Conservation (phyloP, 306 rosid species). For the Cucumis melo region DNA sequence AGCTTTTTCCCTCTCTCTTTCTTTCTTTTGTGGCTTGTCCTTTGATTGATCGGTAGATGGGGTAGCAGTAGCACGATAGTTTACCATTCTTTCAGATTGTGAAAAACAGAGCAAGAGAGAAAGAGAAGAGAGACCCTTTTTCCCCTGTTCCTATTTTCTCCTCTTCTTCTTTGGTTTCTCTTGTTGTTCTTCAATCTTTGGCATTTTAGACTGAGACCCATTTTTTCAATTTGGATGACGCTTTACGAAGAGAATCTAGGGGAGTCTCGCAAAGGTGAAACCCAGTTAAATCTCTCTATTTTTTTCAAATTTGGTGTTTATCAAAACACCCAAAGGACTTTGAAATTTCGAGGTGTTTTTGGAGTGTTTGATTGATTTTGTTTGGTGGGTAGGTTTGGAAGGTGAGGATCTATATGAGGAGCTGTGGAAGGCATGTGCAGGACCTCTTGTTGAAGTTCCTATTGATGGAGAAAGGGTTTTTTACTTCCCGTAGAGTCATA, state of each 20-base stretch:
- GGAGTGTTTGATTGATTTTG: neutral
- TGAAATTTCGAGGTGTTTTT: neutral
- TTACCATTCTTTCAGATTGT: conserved; percentile 12
- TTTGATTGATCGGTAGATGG: conserved; percentile 27
- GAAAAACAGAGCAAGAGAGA: neutral
- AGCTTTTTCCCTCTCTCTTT: neutral
- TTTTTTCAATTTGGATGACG: conserved; percentile 33
- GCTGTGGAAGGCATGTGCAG: conserved; percentile 81
- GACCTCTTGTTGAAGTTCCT: conserved; percentile 84
- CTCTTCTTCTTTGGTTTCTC: neutral
- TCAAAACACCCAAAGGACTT: neutral
- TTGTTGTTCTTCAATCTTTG: neutral
- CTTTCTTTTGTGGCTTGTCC: conserved; percentile 1
- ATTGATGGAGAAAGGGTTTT: conserved; percentile 39
- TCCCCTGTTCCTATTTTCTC: too few species aligned
- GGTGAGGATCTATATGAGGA: conserved; percentile 35
- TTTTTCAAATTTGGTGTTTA: neutral
- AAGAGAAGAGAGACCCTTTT: too few species aligned
- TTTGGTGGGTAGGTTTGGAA: conserved; percentile 24
- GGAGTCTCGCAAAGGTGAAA: conserved; percentile 35
- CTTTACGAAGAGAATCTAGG: conserved; percentile 24
- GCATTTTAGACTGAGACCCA: neutral
- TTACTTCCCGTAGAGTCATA: conserved; percentile 89
- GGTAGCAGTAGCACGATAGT: conserved; percentile 24
- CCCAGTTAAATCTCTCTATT: conserved; percentile 3